Conservation (phyloP, 805 yeast genomes). For the Tetrapisispora taiwanensis region DNA sequence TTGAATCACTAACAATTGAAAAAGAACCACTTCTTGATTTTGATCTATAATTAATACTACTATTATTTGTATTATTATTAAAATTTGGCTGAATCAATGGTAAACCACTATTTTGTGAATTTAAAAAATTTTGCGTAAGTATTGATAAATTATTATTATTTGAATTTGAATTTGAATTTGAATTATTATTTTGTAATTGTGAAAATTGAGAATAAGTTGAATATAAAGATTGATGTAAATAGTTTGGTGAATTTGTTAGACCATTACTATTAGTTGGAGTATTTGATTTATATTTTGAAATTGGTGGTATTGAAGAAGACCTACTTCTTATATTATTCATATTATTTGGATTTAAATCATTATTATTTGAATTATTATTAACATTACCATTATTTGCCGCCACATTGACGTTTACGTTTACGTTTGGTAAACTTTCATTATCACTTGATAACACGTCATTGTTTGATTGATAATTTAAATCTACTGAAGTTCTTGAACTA, state of each 20-base stretch:
- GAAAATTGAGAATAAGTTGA: slow-evolving; percentile 21
- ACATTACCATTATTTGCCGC: neutral
- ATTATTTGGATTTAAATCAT: neutral
- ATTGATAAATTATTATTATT: neutral
- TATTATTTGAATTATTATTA: slow-evolving; percentile 3
- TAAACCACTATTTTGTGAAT: neutral
- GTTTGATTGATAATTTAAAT: slow-evolving; percentile 10
- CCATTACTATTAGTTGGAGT: slow-evolving; percentile 11
- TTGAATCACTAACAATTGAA: slow-evolving; percentile 20
- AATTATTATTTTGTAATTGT: slow-evolving; percentile 10
- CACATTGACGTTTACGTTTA: neutral
- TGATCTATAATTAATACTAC: slow-evolving; percentile 14
- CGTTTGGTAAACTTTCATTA: neutral
- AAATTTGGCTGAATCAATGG: neutral
- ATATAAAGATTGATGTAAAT: slow-evolving; percentile 11
- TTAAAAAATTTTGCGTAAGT: neutral
- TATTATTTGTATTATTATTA: too few relatives aligned
- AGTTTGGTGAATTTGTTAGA: slow-evolving; percentile 3
- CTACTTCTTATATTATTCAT: slow-evolving; percentile 11
- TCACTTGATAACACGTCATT: slow-evolving; percentile 1
- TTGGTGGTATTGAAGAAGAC: slow-evolving; percentile 23
- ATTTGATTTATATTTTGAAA: slow-evolving; percentile 15
- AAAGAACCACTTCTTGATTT: slow-evolving; percentile 24
- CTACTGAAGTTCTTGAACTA: slow-evolving; percentile 20
- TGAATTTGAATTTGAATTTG: neutral